phyloP scores from a whole-genome alignment of 139 green algal species.

The Asterochloris sp. region DNA sequence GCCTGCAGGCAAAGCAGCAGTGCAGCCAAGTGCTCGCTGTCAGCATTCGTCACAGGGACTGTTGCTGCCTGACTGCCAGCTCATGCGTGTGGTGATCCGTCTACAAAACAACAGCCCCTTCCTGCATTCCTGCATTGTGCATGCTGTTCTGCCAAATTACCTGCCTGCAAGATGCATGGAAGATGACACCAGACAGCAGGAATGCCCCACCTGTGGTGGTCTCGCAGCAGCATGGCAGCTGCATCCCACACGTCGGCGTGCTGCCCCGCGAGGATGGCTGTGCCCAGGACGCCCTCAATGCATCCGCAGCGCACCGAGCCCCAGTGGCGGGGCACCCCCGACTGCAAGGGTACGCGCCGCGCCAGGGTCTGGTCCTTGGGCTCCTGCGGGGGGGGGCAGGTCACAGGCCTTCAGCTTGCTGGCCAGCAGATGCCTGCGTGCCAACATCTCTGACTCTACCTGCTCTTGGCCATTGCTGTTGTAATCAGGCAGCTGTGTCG shows the following conservation, averaged over 20 bases:
- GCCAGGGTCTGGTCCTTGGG: too few species aligned
- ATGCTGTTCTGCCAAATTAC: slow-evolving; percentile 9
- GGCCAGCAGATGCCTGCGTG: too few species aligned
- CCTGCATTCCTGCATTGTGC: neutral
- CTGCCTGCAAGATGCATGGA: neutral
- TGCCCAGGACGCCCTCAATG: slow-evolving; percentile 45
- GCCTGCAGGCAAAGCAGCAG: too few species aligned
- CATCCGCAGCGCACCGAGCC: slow-evolving; percentile 31
- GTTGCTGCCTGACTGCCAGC: neutral
- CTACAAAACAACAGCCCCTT: neutral
- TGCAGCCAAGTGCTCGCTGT: too few species aligned
- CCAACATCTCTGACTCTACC: too few species aligned
- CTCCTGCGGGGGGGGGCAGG: too few species aligned
- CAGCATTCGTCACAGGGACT: too few species aligned
- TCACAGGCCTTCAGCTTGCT: too few species aligned
- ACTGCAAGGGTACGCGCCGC: neutral
- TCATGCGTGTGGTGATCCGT: neutral
- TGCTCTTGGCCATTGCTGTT: too few species aligned
- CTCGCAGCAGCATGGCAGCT: slow-evolving; percentile 55
- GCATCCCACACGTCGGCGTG: slow-evolving; percentile 72
- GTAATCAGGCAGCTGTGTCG: too few species aligned
- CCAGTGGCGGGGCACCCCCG: slow-evolving; percentile 31
- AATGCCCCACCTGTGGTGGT: slow-evolving; percentile 28
- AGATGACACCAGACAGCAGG: neutral
- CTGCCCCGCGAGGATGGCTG: slow-evolving; percentile 44